Conservation (phyloP, 208 protist genomes). For the Plasmodiophora brassicae region DNA sequence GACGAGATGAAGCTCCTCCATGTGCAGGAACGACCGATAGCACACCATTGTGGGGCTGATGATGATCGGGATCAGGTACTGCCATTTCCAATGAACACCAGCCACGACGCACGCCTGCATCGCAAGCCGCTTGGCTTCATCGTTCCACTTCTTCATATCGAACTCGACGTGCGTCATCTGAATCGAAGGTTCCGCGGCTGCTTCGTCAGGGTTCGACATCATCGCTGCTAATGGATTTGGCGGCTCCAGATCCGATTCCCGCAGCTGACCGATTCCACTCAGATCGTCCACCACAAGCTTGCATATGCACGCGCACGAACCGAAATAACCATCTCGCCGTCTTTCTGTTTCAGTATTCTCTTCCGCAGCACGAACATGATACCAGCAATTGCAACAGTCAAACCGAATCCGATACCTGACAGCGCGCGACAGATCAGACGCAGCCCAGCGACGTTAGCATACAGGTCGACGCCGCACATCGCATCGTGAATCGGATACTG, state of each 20-base stretch:
- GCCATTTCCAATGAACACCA: neutral
- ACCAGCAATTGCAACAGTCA: neutral
- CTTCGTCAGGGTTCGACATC: neutral
- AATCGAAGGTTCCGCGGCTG: neutral
- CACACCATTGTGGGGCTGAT: slow-evolving; percentile 18
- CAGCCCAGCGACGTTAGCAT: too few relatives aligned
- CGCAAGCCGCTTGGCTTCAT: neutral
- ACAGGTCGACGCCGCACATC: neutral
- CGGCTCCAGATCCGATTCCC: neutral
- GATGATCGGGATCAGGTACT: neutral
- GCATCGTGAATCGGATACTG: neutral
- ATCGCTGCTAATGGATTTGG: slow-evolving; percentile 8
- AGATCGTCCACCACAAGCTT: too few relatives aligned
- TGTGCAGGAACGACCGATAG: too few relatives aligned
- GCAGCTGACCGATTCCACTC: too few relatives aligned
- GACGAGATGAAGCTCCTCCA: too few relatives aligned
- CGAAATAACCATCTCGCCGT: neutral
- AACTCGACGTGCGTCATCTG: slow-evolving; percentile 1
- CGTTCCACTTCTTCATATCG: slow-evolving; percentile 23
- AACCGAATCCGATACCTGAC: too few relatives aligned
- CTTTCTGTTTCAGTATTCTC: neutral
- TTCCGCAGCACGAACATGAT: neutral
- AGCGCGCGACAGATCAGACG: too few relatives aligned
- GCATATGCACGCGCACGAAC: too few relatives aligned
- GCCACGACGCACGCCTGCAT: neutral